Evolutionary conservation across 306 rosid genomes (phyloP), one percentile per base, ranked within the genome.

Genomic region (Quercus alba): DNA sequence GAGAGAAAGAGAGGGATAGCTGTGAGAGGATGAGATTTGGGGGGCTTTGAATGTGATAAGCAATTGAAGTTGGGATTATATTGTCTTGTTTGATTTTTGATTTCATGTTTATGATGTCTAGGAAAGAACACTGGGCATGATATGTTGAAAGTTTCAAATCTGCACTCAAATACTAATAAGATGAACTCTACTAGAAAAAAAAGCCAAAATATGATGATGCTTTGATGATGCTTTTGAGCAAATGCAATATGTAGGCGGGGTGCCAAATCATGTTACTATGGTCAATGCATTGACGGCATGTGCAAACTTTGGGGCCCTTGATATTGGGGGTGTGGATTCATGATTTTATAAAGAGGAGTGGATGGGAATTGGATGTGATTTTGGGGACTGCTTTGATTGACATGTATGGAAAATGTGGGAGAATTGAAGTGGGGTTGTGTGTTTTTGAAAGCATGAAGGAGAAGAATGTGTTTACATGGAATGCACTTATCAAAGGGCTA

Each of bases 381-480:
- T 52, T 92, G 84, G 97, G 97, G 79, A 91, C 97, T 41, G 86
- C 90, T 41, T 82, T 94, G 85, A 55, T 92, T 74, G 90, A 89
- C 74, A 89, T 94, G 92, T 92, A 92, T 56, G 87, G 80, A 4
- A 88, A 86, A 35, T 92, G 98, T 55, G 98, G 98, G 59, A 91
- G 86, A 81, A 70, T 85, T 41, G 85, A 91, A 35, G 92, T 85
- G 85, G 94, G 84, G 44, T 17, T 91, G 83, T 72, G 13, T 3
- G 89, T 94, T 75, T 94, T 94, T 71, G 1, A 38, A 18, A 57
- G 61, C 77, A 91, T 90, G 92, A 81, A 84, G 68, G 88, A 88
- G 58, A 92, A 75, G n/a, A 94, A 88, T 78, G 84, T 80, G 5
- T 89, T 78, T 79, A 87, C 97, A 10, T 94, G 97, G 97, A 94